These are phyloP conservation scores for Corchorus olitorius DNA, from an alignment of 345 rosid genomes.

Conservation along the genomic window DNA sequence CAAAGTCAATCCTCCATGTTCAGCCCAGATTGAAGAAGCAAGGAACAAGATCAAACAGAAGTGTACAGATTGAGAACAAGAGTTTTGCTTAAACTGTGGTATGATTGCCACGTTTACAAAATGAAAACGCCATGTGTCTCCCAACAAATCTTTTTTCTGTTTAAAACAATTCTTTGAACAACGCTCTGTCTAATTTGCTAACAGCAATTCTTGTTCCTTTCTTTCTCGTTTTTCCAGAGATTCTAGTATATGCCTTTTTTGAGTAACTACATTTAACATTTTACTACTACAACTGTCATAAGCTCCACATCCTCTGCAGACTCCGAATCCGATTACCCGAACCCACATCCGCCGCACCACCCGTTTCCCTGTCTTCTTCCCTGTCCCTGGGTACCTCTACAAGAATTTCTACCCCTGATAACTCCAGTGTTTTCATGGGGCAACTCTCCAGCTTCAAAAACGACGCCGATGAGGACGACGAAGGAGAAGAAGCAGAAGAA, in stretches of 20 bases:
- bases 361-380: constrained; percentile 24
- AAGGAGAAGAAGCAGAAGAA: constrained; percentile 28
- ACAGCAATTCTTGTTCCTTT: not conserved
- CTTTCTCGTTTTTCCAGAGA: not conserved
- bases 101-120: not conserved
- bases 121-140: not conserved
- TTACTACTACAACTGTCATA: not conserved
- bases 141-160: not conserved
- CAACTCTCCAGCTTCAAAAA: constrained; percentile 31
- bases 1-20: not conserved
- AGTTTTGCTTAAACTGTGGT: not conserved
- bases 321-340: constrained; percentile 36
- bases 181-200: not conserved
- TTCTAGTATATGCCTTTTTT: not conserved
- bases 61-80: not conserved
- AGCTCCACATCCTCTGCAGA: constrained; percentile 40
- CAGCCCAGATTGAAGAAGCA: not conserved
- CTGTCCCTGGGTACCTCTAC: constrained; percentile 37
- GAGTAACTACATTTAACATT: not conserved
- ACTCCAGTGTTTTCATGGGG: constrained; percentile 23
- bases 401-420: constrained; percentile 17
- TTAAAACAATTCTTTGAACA: too few relatives aligned
- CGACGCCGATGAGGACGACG: constrained; percentile 30
- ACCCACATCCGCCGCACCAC: constrained; percentile 20
- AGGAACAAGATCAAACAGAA: not conserved